phyloP scores from a whole-genome alignment of 2,329 filamentous ascomycete species.

The Neobulgaria alba region DNA sequence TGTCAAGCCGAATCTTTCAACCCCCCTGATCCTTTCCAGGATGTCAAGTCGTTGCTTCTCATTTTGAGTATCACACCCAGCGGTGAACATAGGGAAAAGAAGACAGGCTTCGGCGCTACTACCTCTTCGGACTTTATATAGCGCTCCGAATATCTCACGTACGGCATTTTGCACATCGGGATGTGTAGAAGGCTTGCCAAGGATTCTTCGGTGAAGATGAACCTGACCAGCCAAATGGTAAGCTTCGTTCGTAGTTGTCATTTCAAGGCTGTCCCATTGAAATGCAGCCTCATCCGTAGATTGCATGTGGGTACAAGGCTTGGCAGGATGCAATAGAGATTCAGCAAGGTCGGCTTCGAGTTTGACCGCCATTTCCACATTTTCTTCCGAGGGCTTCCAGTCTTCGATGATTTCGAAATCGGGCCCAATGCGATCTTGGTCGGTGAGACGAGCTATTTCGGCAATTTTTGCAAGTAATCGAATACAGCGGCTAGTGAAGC shows the following conservation, averaged over 20 bases:
- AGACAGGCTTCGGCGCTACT: conserved; percentile 67
- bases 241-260: conserved; percentile 64
- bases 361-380: conserved; percentile 46
- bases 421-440: conserved; percentile 52
- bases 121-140: conserved; percentile 54
- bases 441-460: conserved; percentile 60
- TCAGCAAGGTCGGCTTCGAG: conserved; percentile 54
- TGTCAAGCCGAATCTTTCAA: conserved; percentile 68
- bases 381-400: conserved; percentile 50
- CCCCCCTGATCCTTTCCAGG: conserved; percentile 53
- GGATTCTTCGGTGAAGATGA: conserved; percentile 65
- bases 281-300: conserved; percentile 40
- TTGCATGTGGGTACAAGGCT: conserved; percentile 35
- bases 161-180: conserved; percentile 55
- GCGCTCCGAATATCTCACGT: conserved; percentile 50
- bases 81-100: conserved; percentile 75
- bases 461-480: conserved; percentile 64
- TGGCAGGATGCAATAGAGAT: conserved; percentile 37
- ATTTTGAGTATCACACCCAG: conserved; percentile 63
- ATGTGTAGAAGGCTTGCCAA: conserved; percentile 51
- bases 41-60: conserved; percentile 49
- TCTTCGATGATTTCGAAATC: conserved; percentile 40
- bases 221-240: conserved; percentile 74
- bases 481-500: conserved; percentile 66
- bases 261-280: conserved; percentile 52